Conservation (phyloP, 805 yeast genomes). For the Monosporozyma aquatica region DNA sequence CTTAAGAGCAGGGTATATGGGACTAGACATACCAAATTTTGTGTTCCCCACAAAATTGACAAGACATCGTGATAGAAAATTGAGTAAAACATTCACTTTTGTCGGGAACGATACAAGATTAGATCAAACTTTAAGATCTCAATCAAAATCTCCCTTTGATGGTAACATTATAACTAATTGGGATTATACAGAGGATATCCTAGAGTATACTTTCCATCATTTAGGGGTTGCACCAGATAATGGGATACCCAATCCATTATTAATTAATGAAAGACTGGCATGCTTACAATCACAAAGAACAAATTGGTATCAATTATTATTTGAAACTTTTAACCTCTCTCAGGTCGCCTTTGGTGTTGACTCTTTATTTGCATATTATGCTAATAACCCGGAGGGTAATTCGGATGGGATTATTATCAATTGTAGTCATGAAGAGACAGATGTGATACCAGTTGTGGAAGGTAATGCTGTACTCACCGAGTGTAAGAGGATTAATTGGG, state of each 20-base stretch:
- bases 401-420: constrained; percentile 67
- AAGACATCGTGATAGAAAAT: constrained; percentile 68
- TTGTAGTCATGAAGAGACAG: constrained; percentile 75
- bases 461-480: constrained; percentile 58
- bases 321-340: constrained; percentile 75
- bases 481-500: constrained; percentile 82
- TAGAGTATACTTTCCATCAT: constrained; percentile 79
- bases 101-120: constrained; percentile 76
- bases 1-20: constrained; percentile 52
- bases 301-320: constrained; percentile 70
- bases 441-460: constrained; percentile 70
- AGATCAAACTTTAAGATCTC: constrained; percentile 60
- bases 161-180: constrained; percentile 83
- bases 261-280: constrained; percentile 72
- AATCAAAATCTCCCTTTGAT: constrained; percentile 74
- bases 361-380: constrained; percentile 65
- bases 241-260: constrained; percentile 64
- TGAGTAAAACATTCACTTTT: constrained; percentile 51
- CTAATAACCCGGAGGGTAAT: constrained; percentile 40
- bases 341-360: constrained; percentile 76
- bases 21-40: constrained; percentile 40
- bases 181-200: constrained; percentile 75
- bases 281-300: constrained; percentile 61
- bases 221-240: constrained; percentile 52
- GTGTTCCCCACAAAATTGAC: constrained; percentile 63